Percentiles rank a stretch among this genome's conserved stretches.
Conservation (phyloP, 2,329 filamentous ascomycete species). For the Diplodia seriata region DNA sequence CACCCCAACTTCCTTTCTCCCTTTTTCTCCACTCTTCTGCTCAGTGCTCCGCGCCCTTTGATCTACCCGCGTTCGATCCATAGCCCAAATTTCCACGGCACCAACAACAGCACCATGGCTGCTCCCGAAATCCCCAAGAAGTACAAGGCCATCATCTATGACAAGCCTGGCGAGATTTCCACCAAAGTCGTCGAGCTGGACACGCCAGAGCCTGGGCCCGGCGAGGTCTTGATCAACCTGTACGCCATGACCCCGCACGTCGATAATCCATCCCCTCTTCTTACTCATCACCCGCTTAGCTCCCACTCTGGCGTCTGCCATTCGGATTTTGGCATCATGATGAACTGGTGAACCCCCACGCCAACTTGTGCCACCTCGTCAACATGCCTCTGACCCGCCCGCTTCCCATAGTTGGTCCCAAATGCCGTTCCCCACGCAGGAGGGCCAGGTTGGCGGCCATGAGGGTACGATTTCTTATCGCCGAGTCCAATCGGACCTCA, state of each 20-base stretch:
- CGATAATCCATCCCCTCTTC: background rate
- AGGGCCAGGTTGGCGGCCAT: conserved; percentile 71
- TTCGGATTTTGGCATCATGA: conserved; percentile 47
- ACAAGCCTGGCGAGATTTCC: conserved; percentile 69
- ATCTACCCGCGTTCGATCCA: background rate
- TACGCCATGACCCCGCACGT: conserved; percentile 44
- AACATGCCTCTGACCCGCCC: background rate
- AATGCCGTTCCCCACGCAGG: conserved; percentile 65
- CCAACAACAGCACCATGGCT: conserved; percentile 36
- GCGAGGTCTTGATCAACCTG: conserved; percentile 69
- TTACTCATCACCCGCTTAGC: conserved; percentile 33
- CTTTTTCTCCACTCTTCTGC: background rate
- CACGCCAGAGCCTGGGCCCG: conserved; percentile 68
- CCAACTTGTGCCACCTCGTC: background rate
- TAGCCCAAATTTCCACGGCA: background rate
- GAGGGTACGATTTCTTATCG: conserved; percentile 59
- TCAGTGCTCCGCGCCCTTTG: background rate
- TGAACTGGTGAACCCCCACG: conserved; percentile 40
- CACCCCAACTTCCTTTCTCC: background rate
- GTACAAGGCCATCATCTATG: conserved; percentile 69
- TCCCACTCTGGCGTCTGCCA: conserved; percentile 31
- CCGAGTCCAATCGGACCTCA: background rate
- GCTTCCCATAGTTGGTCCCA: conserved; percentile 54
- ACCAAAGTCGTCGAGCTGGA: conserved; percentile 69
- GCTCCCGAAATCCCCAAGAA: conserved; percentile 57